phyloP scores from a whole-genome alignment of 495 filamentous ascomycete species.

The Daldinia grandis region DNA sequence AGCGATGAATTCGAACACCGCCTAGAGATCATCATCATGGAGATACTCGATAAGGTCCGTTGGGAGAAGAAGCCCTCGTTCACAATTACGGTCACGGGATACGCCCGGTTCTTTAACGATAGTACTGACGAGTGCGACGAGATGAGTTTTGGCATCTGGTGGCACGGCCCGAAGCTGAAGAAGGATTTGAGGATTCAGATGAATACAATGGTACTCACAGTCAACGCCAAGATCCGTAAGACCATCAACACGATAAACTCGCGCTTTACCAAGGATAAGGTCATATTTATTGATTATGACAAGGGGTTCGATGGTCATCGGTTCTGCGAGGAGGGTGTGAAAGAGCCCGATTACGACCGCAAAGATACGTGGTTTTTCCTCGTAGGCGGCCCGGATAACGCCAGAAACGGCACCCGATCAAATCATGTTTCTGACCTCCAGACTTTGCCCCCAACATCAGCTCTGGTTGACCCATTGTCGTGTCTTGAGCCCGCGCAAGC shows the following conservation, averaged over 20 bases:
- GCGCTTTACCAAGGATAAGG: conserved; percentile 42
- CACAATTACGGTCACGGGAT: conserved; percentile 55
- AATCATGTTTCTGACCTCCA: conserved; percentile 10
- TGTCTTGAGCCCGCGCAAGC: conserved; percentile 43
- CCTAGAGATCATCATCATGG: conserved; percentile 47
- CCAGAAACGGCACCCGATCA: conserved; percentile 18
- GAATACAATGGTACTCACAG: conserved; percentile 51
- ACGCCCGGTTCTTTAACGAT: conserved; percentile 59
- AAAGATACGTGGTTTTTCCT: conserved; percentile 59
- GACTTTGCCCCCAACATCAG: conserved; percentile 34
- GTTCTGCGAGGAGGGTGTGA: conserved; percentile 57
- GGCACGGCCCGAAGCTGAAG: conserved; percentile 48
- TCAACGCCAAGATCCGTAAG: conserved; percentile 48
- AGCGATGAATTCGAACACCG: conserved; percentile 47
- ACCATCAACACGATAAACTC: conserved; percentile 45
- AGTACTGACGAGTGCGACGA: conserved; percentile 54
- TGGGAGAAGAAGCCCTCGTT: conserved; percentile 51
- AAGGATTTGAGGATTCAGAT: conserved; percentile 45
- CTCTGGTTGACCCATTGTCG: conserved; percentile 44
- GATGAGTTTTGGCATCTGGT: conserved; percentile 51
- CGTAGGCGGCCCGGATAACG: conserved; percentile 52
- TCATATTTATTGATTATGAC: conserved; percentile 57
- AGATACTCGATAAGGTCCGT: conserved; percentile 51
- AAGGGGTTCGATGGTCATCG: conserved; percentile 54
- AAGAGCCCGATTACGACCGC: conserved; percentile 52